Percentiles rank a stretch among this genome's conserved stretches.
phyloP scores from a whole-genome alignment of 2,329 filamentous ascomycete genomes.

The Tothia fuscella region DNA sequence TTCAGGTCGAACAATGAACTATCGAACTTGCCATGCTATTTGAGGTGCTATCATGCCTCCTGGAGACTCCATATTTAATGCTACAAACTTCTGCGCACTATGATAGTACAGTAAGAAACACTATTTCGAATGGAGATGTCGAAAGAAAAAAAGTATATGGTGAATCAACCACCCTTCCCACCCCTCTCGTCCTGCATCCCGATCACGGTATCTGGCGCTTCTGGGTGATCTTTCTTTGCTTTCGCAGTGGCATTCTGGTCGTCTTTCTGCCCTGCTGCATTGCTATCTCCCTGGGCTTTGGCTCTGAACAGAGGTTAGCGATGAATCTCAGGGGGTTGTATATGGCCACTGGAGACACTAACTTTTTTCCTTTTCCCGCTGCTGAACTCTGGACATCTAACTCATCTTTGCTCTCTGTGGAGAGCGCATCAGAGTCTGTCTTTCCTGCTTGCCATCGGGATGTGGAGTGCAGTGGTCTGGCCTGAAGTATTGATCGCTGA shows the following conservation, averaged over 20 bases:
- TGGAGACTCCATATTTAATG: not conserved
- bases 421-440: not conserved
- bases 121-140: not conserved
- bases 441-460: not conserved
- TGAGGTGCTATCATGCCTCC: too few species aligned
- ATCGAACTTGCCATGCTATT: too few species aligned
- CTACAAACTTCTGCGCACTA: not conserved
- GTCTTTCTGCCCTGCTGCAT: conserved; percentile 30
- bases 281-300: conserved; percentile 24
- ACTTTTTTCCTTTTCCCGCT: not conserved
- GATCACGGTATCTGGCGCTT: conserved; percentile 34
- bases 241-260: conserved; percentile 24
- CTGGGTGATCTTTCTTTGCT: conserved; percentile 36
- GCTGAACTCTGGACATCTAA: conserved; percentile 3
- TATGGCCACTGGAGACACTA: not conserved
- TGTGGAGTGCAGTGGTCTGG: not conserved
- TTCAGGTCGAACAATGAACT: too few species aligned
- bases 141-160: too few species aligned
- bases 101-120: not conserved
- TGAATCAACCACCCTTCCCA: conserved; percentile 30
- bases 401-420: conserved; percentile 20
- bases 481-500: not conserved
- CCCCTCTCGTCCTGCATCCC: conserved; percentile 41
- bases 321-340: conserved; percentile 1
- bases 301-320: conserved; percentile 14